Percentiles rank a stretch among this genome's conserved stretches.
Evolutionary conservation across 2,329 filamentous ascomycete species (phyloP).

Genomic region (Sphaerostilbella broomeana): DNA sequence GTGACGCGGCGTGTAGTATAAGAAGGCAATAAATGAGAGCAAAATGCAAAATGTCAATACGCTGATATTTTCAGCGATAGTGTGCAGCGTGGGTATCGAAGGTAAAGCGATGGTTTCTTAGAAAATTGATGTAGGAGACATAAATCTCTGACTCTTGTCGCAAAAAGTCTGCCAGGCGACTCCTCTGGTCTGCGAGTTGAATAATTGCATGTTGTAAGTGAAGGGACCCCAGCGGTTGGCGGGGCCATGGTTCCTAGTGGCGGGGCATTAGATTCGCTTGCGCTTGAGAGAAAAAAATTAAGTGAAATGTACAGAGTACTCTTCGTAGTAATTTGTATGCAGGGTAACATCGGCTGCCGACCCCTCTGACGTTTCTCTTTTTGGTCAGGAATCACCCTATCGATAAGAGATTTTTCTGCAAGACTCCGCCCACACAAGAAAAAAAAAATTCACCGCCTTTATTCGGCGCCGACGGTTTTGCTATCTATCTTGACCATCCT

Average conservation of each 20-base stretch:
- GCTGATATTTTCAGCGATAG: too few relatives aligned
- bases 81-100: too few relatives aligned
- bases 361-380: slow-evolving; percentile 2
- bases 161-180: slow-evolving; percentile 2
- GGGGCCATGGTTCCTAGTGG: slow-evolving; percentile 11
- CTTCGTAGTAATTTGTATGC: slow-evolving; percentile 12
- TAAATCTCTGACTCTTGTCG: background rate
- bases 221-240: background rate
- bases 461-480: slow-evolving; percentile 20
- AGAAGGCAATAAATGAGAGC: too few relatives aligned
- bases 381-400: too few relatives aligned
- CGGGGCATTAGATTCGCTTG: slow-evolving; percentile 11
- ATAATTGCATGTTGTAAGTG: background rate
- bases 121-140: background rate
- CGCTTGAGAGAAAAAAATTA: too few relatives aligned
- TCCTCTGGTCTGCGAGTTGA: background rate
- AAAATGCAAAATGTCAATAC: too few relatives aligned
- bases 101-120: too few relatives aligned
- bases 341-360: slow-evolving; percentile 10
- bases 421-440: slow-evolving; percentile 19
- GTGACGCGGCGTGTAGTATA: too few relatives aligned
- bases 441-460: slow-evolving; percentile 30
- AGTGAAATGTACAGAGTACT: too few relatives aligned
- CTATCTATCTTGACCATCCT: slow-evolving; percentile 19
- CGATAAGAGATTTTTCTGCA: slow-evolving; percentile 20